Evolutionary conservation across 768 basidiomycete species (phyloP).

Genomic region (Lactifluus hygrophoroides): DNA sequence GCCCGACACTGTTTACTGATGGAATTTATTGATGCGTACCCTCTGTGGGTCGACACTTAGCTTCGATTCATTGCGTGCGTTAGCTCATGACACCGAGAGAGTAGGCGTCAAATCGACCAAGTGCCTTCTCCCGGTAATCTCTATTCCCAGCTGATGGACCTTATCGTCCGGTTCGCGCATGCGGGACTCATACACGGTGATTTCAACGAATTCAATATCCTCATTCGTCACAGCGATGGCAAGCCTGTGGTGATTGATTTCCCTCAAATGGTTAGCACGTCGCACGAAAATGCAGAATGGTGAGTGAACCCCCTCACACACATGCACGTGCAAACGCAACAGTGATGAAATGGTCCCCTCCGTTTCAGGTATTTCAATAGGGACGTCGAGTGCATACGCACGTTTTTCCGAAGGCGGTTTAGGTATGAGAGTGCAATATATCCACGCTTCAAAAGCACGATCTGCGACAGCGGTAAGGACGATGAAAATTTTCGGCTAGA

Average conservation of each 20-base stretch:
- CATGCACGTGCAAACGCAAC: not conserved
- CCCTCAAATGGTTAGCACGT: slow-evolving; percentile 98
- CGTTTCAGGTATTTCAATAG: slow-evolving; percentile 90
- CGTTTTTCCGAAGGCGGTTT: slow-evolving; percentile 86
- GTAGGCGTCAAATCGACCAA: slow-evolving; percentile 79
- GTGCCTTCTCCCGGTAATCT: slow-evolving; percentile 81
- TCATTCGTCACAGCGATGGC: slow-evolving; percentile 67
- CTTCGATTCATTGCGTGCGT: not conserved
- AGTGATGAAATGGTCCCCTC: not conserved
- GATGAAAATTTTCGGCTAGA: slow-evolving; percentile 56
- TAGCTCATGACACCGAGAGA: not conserved
- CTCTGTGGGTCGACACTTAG: slow-evolving; percentile 53
- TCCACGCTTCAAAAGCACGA: slow-evolving; percentile 69
- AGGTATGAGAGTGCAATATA: slow-evolving; percentile 86
- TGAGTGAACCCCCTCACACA: too few relatives aligned
- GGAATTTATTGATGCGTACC: slow-evolving; percentile 93
- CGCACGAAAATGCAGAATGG: slow-evolving; percentile 96
- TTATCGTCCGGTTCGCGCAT: slow-evolving; percentile 89
- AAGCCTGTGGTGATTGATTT: slow-evolving; percentile 95
- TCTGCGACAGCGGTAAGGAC: slow-evolving; percentile 41
- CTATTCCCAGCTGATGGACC: slow-evolving; percentile 88
- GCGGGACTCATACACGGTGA: slow-evolving; percentile 98
- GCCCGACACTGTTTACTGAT: slow-evolving; percentile 92
- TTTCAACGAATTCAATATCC: slow-evolving; percentile 98
- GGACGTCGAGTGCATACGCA: slow-evolving; percentile 93